These are phyloP conservation scores for Aureobasidium subglaciale DNA, from an alignment of 2,329 filamentous ascomycete species.

Conservation along the genomic window DNA sequence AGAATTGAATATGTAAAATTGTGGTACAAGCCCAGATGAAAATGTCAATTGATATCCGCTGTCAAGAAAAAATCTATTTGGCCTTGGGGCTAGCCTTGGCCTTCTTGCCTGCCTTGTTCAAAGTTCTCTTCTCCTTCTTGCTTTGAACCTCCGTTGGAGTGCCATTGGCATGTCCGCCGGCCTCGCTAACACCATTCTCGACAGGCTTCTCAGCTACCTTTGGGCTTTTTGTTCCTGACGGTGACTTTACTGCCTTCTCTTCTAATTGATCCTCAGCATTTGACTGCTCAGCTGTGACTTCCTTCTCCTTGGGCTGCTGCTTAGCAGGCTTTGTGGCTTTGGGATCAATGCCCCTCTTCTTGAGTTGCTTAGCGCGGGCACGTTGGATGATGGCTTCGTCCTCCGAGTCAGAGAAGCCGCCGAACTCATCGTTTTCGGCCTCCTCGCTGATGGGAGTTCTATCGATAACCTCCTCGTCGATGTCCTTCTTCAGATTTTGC, in stretches of 20 bases:
- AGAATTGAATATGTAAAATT: too few species aligned
- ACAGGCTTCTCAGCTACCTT: constrained; percentile 16
- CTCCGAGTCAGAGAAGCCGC: constrained; percentile 45
- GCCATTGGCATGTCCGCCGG: constrained; percentile 9
- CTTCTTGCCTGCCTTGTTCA: constrained; percentile 16
- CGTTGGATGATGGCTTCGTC: constrained; percentile 42
- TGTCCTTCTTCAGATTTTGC: constrained; percentile 23
- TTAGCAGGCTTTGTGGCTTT: constrained; percentile 27
- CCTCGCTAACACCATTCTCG: constrained; percentile 12
- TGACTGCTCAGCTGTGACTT: neutral
- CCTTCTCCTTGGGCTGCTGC: constrained; percentile 20
- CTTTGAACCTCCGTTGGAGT: constrained; percentile 17
- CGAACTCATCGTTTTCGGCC: constrained; percentile 36
- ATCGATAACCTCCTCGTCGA: constrained; percentile 48
- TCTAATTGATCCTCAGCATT: constrained; percentile 17
- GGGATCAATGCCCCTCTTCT: constrained; percentile 43
- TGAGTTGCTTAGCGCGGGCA: constrained; percentile 35
- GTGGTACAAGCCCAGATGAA: neutral
- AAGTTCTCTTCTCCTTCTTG: constrained; percentile 24
- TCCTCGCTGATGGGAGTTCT: constrained; percentile 57
- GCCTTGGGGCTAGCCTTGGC: constrained; percentile 17
- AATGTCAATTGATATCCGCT: constrained; percentile 13
- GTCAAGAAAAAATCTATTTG: constrained; percentile 8
- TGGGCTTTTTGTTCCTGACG: constrained; percentile 1
- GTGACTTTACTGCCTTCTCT: constrained; percentile 19